Percentiles rank a stretch among this genome's conserved stretches.
phyloP scores from a whole-genome alignment of 2,329 filamentous ascomycete species.

The Didymella pomorum region DNA sequence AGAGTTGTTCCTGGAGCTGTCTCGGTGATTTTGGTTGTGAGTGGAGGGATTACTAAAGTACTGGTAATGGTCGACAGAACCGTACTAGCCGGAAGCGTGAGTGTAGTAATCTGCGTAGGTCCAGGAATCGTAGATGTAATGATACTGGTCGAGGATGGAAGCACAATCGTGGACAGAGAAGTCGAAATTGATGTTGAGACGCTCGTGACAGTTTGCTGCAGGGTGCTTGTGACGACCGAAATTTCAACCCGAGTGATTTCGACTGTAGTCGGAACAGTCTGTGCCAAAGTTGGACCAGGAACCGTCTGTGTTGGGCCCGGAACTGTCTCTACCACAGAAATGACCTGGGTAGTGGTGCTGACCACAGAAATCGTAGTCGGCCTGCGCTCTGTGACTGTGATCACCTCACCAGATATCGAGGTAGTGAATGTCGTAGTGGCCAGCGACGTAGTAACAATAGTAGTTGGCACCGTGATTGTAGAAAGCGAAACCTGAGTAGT shows the following conservation, averaged over 20 bases:
- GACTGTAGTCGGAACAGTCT: constrained; percentile 2
- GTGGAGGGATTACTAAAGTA: constrained; percentile 2
- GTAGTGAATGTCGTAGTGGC: constrained; percentile 2
- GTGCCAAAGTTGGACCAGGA: background rate
- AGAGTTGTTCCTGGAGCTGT: background rate
- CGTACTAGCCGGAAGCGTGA: constrained; percentile 18
- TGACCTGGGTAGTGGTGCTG: constrained; percentile 1
- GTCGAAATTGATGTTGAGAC: constrained; percentile 8
- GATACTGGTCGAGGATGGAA: constrained; percentile 20
- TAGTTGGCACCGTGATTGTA: background rate
- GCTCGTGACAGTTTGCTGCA: constrained; percentile 6
- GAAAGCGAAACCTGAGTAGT: background rate
- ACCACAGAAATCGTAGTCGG: background rate
- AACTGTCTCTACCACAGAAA: constrained; percentile 4
- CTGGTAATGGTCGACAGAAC: constrained; percentile 10
- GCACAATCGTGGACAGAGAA: constrained; percentile 7
- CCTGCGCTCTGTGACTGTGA: background rate
- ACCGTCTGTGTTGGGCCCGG: constrained; percentile 13
- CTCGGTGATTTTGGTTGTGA: background rate
- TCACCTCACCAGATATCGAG: constrained; percentile 1
- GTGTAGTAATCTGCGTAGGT: constrained; percentile 24
- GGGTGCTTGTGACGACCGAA: constrained; percentile 15
- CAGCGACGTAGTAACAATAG: background rate
- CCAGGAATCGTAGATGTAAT: constrained; percentile 32
- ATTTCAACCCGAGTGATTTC: constrained; percentile 15